These are phyloP conservation scores for Aspergillus bombycis DNA, from an alignment of 2,329 filamentous ascomycete genomes.

Conservation along the genomic window DNA sequence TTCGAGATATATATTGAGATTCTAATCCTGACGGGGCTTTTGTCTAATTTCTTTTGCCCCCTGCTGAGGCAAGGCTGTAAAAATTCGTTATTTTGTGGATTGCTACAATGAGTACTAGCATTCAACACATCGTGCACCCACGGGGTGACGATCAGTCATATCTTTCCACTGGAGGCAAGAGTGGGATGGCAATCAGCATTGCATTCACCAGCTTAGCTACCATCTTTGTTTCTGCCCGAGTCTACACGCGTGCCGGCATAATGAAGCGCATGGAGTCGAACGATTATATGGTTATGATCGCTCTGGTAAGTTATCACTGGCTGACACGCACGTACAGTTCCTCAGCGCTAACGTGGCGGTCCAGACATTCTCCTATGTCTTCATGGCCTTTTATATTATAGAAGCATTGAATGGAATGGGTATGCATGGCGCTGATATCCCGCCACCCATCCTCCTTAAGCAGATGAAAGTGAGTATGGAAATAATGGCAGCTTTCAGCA, in stretches of 20 bases:
- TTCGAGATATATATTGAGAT: neutral
- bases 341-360: neutral
- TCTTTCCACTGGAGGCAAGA: conserved; percentile 30
- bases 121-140: conserved; percentile 20
- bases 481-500: neutral
- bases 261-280: conserved; percentile 39
- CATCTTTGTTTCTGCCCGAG: conserved; percentile 32
- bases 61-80: neutral
- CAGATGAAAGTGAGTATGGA: conserved; percentile 36
- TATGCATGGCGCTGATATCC: conserved; percentile 36
- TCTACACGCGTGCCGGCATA: conserved; percentile 37
- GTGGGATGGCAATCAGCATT: conserved; percentile 33
- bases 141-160: conserved; percentile 23
- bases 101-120: neutral
- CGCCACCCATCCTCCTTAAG: conserved; percentile 28
- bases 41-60: neutral
- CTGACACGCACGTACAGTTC: neutral
- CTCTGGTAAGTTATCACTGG: conserved; percentile 31
- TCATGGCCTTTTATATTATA: conserved; percentile 39
- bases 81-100: neutral
- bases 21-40: neutral
- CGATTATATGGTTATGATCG: conserved; percentile 41
- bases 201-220: conserved; percentile 36
- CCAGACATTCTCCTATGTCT: conserved; percentile 37
- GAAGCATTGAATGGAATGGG: conserved; percentile 41